phyloP scores from a whole-genome alignment of 768 basidiomycete species.

The Termitomyces sp. region DNA sequence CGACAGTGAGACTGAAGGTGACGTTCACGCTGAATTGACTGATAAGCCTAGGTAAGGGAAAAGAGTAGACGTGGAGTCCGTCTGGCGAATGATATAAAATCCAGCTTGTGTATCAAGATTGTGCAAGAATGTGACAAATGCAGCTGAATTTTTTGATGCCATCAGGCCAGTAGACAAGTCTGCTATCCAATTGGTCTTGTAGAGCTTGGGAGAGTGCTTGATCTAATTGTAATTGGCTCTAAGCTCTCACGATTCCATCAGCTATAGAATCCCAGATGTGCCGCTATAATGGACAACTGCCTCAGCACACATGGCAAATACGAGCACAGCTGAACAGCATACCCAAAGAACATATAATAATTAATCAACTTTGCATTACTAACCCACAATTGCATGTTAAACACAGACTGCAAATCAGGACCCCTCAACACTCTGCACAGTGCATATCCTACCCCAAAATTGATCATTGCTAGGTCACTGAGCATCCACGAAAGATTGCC shows the following conservation, averaged over 20 bases:
- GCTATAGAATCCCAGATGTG: conserved; percentile 39
- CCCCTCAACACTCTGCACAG: conserved; percentile 68
- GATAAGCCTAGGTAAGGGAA: not conserved
- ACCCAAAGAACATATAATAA: conserved; percentile 88
- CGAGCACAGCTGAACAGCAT: conserved; percentile 11
- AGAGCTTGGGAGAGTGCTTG: conserved; percentile 75
- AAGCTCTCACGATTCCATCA: conserved; percentile 66
- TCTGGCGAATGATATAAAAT: conserved; percentile 73
- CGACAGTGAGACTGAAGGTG: conserved; percentile 60
- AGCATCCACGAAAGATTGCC: not conserved
- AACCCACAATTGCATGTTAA: conserved; percentile 77
- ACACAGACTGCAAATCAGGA: conserved; percentile 74
- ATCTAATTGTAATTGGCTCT: conserved; percentile 73
- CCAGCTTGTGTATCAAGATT: conserved; percentile 67
- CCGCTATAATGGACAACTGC: conserved; percentile 45
- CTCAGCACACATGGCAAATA: not conserved
- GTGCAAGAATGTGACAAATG: conserved; percentile 58
- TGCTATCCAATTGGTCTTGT: conserved; percentile 75
- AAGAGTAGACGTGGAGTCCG: conserved; percentile 54
- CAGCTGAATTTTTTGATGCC: conserved; percentile 40
- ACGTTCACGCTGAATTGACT: conserved; percentile 38
- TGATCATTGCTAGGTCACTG: not conserved
- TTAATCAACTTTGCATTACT: conserved; percentile 79
- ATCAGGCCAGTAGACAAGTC: conserved; percentile 51
- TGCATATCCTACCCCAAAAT: conserved; percentile 48